Base-by-base conservation (phyloP, 371 early-diverging fungal species). In the Parasitella parasitica region DNA sequence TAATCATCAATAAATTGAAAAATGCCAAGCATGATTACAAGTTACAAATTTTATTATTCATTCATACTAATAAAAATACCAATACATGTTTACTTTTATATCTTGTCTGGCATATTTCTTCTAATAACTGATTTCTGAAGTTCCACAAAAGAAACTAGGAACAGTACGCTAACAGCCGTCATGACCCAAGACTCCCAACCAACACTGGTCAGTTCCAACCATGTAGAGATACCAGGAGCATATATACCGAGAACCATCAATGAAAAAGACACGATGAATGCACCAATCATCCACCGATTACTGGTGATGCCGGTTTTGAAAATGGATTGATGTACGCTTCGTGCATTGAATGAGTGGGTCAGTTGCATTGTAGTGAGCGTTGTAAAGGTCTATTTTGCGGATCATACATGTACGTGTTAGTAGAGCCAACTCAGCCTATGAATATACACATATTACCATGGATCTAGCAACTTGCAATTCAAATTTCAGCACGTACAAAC, bases 331-430 rank as follows among this genome's bases (percentile, higher is more conserved):
- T 77, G 75, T 30, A 93, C 78, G 37, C 89, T 89, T 35, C 92
- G 75, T 8, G 92, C 91, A 27, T 91, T 68, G 71, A 96, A 94
- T 2, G 87, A 82, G 60, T 95, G 94, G 20, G 86, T 71, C 6
- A 96, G 75, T 73, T 95, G 95, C 63, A 95, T 72, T 1, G 86
- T 80, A 7, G 91, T 94, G 53, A 95, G 73, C 18, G 85, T 77
- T 22, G 85, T 74, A 75, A 94, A 95, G 6, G 94, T 87, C 48
- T 91, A 70, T 1, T 24, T 13, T 5, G 18, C 20, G 24, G 11
- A 20, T 4, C 24, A n/a, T n/a, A n/a, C n/a, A n/a, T n/a, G n/a
- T n/a, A n/a, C 13, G 46, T 24, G 24, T 46, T 46, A 46, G 24
- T 46, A 24, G 83, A 80, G 20, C 28, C 43, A 28, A 49, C 26